Evolutionary conservation across 345 rosid genomes (phyloP).

Genomic region (Euphorbia tirucalli): DNA sequence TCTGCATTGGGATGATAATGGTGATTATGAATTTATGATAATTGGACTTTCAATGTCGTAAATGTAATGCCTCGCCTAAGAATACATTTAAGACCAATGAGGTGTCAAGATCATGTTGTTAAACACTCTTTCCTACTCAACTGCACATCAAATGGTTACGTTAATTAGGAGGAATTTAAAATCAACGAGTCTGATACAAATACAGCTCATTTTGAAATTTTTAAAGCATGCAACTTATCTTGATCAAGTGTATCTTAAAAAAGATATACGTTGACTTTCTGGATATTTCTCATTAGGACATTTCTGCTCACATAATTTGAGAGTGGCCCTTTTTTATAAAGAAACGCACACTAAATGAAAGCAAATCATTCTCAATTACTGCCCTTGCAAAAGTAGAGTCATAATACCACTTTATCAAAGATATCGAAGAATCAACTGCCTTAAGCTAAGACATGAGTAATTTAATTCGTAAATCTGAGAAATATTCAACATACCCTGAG

Average conservation of each 20-base stretch:
- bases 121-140: background rate
- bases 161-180: background rate
- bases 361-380: no score
- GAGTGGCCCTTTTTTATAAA: background rate
- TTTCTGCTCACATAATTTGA: background rate
- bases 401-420: no score
- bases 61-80: background rate
- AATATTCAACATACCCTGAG: no score
- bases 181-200: slow-evolving; percentile 16
- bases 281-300: background rate
- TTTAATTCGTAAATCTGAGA: no score
- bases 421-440: no score
- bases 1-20: background rate
- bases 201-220: background rate
- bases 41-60: background rate
- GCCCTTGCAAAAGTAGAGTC: no score
- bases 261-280: background rate
- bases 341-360: no score
- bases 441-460: no score
- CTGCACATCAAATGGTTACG: background rate
- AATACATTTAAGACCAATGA: background rate
- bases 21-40: background rate
- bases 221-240: background rate
- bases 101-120: background rate
- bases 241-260: background rate